Base-by-base conservation (phyloP, 495 filamentous ascomycete species). In the Patellaria atrata region DNA sequence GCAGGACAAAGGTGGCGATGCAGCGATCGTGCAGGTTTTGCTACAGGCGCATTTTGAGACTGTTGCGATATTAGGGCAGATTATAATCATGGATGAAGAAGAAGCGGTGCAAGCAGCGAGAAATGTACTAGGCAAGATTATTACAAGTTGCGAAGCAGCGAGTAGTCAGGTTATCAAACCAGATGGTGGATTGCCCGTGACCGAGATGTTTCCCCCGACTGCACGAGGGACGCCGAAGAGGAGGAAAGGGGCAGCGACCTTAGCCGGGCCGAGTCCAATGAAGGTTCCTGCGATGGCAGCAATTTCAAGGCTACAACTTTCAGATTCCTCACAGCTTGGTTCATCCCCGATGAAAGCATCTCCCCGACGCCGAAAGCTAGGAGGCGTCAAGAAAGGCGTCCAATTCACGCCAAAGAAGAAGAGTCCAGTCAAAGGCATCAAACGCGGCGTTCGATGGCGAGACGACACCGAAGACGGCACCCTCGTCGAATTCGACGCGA, bases 11-110 rank as follows among this genome's bases (percentile, higher is more conserved):
- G 65, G 66, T 26, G 80, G 79, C 22, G 81, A 92, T 56, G 71
- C 75, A 7, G 73, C 66, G 13, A 68, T 79, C 14, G 63, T 92
- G 45, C 85, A 94, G 54, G 67, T 79, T 4, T 69, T 96, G 26
- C 68, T 94, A 5, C 74, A 76, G 30, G 82, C 87, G 16, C 87
- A 96, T 49, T 89, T 96, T 48, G 87, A 96, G 51, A 81, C 82
- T 2, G 72, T 94, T 33, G 65, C 77, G 13, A 78, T 81, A 1
- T 67, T 99, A 37, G 72, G 77, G 37, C 77, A 79, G 38, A 78
- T 91, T 23, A 67, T 89, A 47, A 62, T 69, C 19, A 78, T 94
- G 69, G 74, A 61, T 44, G 83, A 89, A 57, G 70, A 70, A 44
- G 80, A 93, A 36, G 86, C 86, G 4, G 64, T 94, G 18, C 61